Evolutionary conservation across 2,329 filamentous ascomycete genomes (phyloP).

Genomic region (Pestalotiopsis sp.): DNA sequence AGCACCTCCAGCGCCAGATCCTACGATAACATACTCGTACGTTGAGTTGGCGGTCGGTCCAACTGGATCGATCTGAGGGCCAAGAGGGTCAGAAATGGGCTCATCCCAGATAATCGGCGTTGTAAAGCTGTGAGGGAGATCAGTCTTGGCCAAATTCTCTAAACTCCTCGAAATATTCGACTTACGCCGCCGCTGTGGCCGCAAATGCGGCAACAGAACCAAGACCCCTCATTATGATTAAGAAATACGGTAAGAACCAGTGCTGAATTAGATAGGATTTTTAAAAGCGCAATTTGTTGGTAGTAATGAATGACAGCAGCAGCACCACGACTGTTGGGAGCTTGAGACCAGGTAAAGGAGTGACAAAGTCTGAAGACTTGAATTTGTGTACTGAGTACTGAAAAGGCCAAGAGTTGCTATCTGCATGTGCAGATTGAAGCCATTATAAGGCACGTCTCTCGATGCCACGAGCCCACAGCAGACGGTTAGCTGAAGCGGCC

Average conservation of each 20-base stretch:
- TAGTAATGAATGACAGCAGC: slow-evolving; percentile 10
- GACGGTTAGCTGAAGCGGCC: neutral
- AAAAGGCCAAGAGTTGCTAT: neutral
- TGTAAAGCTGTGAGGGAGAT: neutral
- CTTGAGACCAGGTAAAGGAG: slow-evolving; percentile 8
- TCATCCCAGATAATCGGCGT: slow-evolving; percentile 11
- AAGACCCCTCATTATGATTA: slow-evolving; percentile 13
- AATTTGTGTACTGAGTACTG: neutral
- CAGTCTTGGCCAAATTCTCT: neutral
- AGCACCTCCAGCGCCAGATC: slow-evolving; percentile 62
- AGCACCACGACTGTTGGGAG: neutral
- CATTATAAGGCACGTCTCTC: neutral
- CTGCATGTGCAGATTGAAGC: slow-evolving; percentile 6
- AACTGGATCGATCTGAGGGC: neutral
- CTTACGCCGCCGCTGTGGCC: slow-evolving; percentile 10
- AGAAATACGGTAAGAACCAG: neutral
- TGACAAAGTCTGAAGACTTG: slow-evolving; percentile 13
- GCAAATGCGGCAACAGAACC: slow-evolving; percentile 13
- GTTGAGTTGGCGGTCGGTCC: slow-evolving; percentile 16
- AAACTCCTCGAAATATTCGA: neutral
- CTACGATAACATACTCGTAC: slow-evolving; percentile 67
- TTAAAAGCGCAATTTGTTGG: neutral
- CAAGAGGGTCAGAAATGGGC: slow-evolving; percentile 4
- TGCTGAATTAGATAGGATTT: neutral
- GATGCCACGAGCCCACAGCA: neutral